Percentiles rank a stretch among this genome's conserved stretches.
Conservation (phyloP, 345 rosid genomes). For the Syzygium grande region DNA sequence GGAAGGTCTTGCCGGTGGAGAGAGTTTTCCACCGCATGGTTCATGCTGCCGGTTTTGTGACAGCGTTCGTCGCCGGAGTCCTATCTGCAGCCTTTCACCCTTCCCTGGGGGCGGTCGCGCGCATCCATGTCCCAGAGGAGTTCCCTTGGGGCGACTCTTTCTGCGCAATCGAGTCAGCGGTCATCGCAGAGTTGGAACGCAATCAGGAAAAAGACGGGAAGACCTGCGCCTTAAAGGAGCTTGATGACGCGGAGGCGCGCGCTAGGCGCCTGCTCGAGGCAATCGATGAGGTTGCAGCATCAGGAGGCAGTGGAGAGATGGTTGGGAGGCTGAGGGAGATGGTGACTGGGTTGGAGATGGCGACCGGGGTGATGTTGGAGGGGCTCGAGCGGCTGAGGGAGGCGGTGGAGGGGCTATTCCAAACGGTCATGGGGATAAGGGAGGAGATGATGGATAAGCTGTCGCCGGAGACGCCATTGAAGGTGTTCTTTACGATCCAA, state of each 20-base stretch:
- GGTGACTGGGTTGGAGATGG: neutral
- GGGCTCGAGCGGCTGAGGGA: neutral
- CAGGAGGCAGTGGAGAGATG: neutral
- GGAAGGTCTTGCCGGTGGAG: neutral
- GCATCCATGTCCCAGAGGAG: neutral
- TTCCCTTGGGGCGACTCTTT: neutral
- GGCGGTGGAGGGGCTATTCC: neutral
- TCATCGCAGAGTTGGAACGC: neutral
- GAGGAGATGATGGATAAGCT: neutral
- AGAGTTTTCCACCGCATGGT: neutral
- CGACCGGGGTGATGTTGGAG: fast-evolving
- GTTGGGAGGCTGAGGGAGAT: neutral
- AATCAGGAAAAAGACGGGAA: neutral
- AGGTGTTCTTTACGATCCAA: neutral
- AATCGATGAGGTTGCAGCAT: neutral
- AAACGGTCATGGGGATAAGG: neutral
- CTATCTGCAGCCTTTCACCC: neutral
- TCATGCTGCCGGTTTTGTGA: neutral
- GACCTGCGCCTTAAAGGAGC: neutral
- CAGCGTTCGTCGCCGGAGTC: neutral
- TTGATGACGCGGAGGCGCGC: neutral
- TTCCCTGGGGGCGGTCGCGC: neutral
- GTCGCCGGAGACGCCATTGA: neutral
- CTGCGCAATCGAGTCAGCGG: neutral
- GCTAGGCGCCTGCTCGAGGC: neutral